phyloP scores from a whole-genome alignment of 1,284 basidiomycete species.

The Ceratorhiza oryzae-sativae region DNA sequence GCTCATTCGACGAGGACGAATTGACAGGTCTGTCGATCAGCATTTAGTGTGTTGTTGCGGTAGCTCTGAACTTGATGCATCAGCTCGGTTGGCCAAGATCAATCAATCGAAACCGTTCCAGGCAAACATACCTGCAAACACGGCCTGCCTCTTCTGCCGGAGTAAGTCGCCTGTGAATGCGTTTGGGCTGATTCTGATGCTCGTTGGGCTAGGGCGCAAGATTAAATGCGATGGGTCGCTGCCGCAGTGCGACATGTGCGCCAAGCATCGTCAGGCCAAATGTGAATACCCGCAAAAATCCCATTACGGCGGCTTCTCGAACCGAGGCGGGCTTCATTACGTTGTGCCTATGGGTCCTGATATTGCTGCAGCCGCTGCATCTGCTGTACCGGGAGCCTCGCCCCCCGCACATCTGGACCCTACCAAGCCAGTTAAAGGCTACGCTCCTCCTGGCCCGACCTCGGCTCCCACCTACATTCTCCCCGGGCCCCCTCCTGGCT shows the following conservation, averaged over 20 bases:
- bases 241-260: slow-evolving; percentile 38
- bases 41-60: background rate
- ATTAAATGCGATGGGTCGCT: slow-evolving; percentile 33
- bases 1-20: slow-evolving; percentile 27
- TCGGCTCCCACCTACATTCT: slow-evolving; percentile 25
- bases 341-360: slow-evolving; percentile 37
- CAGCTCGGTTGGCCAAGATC: slow-evolving; percentile 31
- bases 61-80: slow-evolving; percentile 27
- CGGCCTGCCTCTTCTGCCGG: slow-evolving; percentile 33
- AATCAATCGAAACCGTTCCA: slow-evolving; percentile 38
- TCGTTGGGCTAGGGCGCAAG: slow-evolving; percentile 23
- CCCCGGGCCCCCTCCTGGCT: slow-evolving; percentile 18
- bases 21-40: slow-evolving; percentile 12
- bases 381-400: slow-evolving; percentile 19
- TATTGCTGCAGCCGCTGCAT: slow-evolving; percentile 34
- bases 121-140: slow-evolving; percentile 36
- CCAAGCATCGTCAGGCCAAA: slow-evolving; percentile 30
- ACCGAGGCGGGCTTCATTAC: slow-evolving; percentile 33
- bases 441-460: slow-evolving; percentile 20
- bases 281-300: slow-evolving; percentile 37
- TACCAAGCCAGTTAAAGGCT: slow-evolving; percentile 29
- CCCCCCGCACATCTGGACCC: slow-evolving; percentile 27
- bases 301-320: slow-evolving; percentile 36
- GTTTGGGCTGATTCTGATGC: slow-evolving; percentile 5
- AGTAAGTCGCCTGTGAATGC: slow-evolving; percentile 17